phyloP scores from a whole-genome alignment of 2,329 filamentous ascomycete genomes.

The Ascochyta viciae-villosae region DNA sequence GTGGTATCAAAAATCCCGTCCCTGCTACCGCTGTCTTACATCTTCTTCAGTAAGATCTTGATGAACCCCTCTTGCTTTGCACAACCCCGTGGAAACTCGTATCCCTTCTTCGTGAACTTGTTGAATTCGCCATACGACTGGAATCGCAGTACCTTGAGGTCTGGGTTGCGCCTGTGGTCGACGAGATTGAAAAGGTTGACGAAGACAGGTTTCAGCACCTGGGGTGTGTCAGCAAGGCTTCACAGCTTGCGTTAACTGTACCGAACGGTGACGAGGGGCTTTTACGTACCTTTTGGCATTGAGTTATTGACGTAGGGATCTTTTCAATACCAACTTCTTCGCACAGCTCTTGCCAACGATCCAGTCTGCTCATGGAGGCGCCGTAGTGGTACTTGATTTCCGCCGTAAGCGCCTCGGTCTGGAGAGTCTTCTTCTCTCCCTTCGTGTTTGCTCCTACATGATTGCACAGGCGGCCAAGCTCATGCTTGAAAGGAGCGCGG shows the following conservation, averaged over 20 bases:
- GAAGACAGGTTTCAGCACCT: slow-evolving; percentile 29
- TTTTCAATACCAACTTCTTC: slow-evolving; percentile 28
- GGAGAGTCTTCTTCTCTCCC: slow-evolving; percentile 5
- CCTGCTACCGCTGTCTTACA: background rate
- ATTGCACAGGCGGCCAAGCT: slow-evolving; percentile 28
- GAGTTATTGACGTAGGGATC: slow-evolving; percentile 26
- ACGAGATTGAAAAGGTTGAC: slow-evolving; percentile 37
- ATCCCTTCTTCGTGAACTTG: slow-evolving; percentile 20
- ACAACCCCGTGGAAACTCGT: slow-evolving; percentile 24
- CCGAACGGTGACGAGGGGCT: background rate
- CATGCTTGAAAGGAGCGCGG: slow-evolving; percentile 24
- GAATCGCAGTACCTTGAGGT: slow-evolving; percentile 19
- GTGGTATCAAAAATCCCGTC: background rate
- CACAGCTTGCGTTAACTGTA: background rate
- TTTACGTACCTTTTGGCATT: slow-evolving; percentile 28
- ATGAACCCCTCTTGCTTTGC: slow-evolving; percentile 37
- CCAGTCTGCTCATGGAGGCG: slow-evolving; percentile 20
- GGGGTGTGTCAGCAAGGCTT: slow-evolving; percentile 2
- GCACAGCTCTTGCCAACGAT: slow-evolving; percentile 37
- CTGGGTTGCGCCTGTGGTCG: slow-evolving; percentile 32
- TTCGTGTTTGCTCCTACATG: slow-evolving; percentile 2
- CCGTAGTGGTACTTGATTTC: slow-evolving; percentile 33
- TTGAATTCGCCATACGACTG: slow-evolving; percentile 23
- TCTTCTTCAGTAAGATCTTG: slow-evolving; percentile 22
- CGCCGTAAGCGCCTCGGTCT: slow-evolving; percentile 23